Base-by-base conservation (phyloP, 202 grass and related monocot species). In the Dendrocalamus latiflorus region DNA sequence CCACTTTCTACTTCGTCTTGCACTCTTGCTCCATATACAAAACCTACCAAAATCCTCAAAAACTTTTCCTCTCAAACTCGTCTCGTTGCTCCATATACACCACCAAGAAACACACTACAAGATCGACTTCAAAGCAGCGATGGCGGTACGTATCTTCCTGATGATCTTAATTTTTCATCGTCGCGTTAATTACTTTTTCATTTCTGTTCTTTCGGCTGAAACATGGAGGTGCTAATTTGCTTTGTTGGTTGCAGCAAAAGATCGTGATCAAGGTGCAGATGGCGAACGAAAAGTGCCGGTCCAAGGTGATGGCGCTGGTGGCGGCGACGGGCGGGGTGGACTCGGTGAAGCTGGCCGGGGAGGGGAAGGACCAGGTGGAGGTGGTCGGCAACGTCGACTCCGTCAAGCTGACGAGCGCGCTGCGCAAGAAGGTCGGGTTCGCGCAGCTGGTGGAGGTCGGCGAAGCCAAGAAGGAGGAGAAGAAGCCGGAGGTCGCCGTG, bases 261-360 rank as follows among this genome's bases (percentile, higher is more conserved):
- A 90, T 92, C 26, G 82, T 88, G 25, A 93, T 97, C 75, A 84
- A 75, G 82, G 78, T 94, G 66, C 24, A 70, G 34, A 92, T 94
- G 85, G 16, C 65, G 10, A 70, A 58, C 76, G 75, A 94, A 26
- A 86, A 84, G 71, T 87, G 91, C 78, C 72, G 89, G 36, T 81
- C 75, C n/a, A 91, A 90, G 82, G 87, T 83, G 1, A 86, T 97
- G 91, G 2, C 76, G 30, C 28, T 97, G 68, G 94, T 56, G 62
- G 91, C 94, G 39, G 66, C 70, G 11, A 66, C 75, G 20, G 2
- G 50, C 45, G 86, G 94, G n/a, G 86, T 89, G 4, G 68, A 77
- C 33, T 87, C 84, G 4, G 83, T 96, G 30, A 7, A 44, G 28
- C 7, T 97, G 45, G 64, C 77, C 16, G 91, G 94, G 16, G 88